phyloP scores from a whole-genome alignment of 2,329 filamentous ascomycete genomes.

The Aspergillus quadricinctus region DNA sequence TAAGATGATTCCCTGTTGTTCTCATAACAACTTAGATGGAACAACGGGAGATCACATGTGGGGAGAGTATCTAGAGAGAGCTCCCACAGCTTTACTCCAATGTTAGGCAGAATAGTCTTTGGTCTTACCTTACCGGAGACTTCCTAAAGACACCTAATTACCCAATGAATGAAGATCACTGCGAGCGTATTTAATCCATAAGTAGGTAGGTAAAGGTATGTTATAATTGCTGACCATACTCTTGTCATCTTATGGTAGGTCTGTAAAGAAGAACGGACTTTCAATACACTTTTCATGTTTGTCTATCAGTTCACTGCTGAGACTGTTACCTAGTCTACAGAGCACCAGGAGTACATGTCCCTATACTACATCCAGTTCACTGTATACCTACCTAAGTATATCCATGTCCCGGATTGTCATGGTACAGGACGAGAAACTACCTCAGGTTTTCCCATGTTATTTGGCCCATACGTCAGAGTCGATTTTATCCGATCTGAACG shows the following conservation, averaged over 20 bases:
- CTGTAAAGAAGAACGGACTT: too few relatives aligned
- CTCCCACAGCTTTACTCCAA: background rate
- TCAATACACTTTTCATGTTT: too few relatives aligned
- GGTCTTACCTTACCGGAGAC: background rate
- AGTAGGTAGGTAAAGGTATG: too few relatives aligned
- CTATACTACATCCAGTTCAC: too few relatives aligned
- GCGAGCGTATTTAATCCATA: too few relatives aligned
- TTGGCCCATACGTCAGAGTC: background rate
- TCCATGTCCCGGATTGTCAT: background rate
- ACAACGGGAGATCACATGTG: slow-evolving; percentile 15
- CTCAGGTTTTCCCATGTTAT: background rate
- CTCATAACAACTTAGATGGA: background rate
- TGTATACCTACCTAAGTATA: background rate
- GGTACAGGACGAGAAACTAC: background rate
- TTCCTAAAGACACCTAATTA: background rate
- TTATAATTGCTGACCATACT: too few relatives aligned
- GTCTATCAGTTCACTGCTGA: too few relatives aligned
- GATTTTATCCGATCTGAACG: background rate
- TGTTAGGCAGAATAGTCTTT: background rate
- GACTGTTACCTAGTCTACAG: too few relatives aligned
- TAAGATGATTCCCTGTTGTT: slow-evolving; percentile 1
- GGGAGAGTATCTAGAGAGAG: background rate
- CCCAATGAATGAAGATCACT: too few relatives aligned
- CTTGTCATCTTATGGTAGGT: too few relatives aligned
- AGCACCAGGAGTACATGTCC: too few relatives aligned